phyloP scores from a whole-genome alignment of 2,329 filamentous ascomycete genomes.

The Macrophomina pseudophaseolina region DNA sequence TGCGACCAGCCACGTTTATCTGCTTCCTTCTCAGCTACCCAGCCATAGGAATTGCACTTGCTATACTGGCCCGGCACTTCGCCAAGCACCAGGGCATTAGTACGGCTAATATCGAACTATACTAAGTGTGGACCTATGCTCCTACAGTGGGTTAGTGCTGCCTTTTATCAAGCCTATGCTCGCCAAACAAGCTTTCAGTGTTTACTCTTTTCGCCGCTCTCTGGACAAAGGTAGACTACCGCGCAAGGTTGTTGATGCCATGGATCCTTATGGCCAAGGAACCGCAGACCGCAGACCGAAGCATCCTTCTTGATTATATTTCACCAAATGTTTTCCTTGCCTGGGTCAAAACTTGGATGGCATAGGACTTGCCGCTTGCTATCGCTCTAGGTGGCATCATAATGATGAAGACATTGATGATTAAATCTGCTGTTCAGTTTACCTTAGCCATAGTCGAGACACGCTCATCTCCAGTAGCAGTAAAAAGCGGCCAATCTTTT shows the following conservation, averaged over 20 bases:
- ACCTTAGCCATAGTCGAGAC: background rate
- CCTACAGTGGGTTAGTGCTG: background rate
- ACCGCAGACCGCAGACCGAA: background rate
- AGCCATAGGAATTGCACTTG: too few species aligned
- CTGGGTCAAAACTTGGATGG: background rate
- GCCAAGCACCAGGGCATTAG: background rate
- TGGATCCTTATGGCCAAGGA: background rate
- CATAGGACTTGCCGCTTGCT: background rate
- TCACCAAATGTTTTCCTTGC: background rate
- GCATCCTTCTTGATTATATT: background rate
- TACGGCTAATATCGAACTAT: background rate
- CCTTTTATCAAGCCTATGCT: background rate
- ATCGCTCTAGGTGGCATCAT: background rate
- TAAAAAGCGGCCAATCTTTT: background rate
- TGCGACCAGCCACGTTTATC: too few species aligned
- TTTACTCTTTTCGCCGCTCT: background rate
- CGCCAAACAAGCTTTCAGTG: background rate
- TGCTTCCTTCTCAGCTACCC: too few species aligned
- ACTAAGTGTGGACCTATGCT: background rate
- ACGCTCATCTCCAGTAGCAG: background rate
- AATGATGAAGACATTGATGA: background rate
- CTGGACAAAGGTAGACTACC: background rate
- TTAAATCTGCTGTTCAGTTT: background rate
- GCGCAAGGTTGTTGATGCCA: background rate
- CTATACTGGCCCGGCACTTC: conserved; percentile 2